Conservation (phyloP, 495 filamentous ascomycete species). For the Pyronema domesticum region DNA sequence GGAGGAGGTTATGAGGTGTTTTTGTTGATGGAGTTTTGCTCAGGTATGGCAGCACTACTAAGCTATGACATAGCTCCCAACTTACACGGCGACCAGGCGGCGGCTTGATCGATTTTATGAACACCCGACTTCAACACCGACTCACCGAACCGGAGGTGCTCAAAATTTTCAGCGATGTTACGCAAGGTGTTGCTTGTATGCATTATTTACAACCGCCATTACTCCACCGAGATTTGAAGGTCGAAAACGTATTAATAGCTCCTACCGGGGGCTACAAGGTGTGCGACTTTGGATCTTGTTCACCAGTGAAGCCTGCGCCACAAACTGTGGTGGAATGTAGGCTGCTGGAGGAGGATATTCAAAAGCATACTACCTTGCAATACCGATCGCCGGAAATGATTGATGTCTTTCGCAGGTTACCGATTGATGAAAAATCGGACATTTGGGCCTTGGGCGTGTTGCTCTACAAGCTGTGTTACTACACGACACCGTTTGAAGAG, state of each 20-base stretch:
- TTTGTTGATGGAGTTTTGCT: slow-evolving; percentile 85
- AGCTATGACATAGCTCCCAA: not conserved
- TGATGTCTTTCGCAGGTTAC: slow-evolving; percentile 87
- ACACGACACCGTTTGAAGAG: slow-evolving; percentile 96
- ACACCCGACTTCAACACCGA: slow-evolving; percentile 87
- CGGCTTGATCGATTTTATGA: slow-evolving; percentile 98
- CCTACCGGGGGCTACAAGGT: slow-evolving; percentile 63
- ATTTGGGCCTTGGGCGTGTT: slow-evolving; percentile 95
- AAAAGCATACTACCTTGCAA: slow-evolving; percentile 90
- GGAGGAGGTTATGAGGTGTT: slow-evolving; percentile 96
- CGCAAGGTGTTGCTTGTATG: slow-evolving; percentile 96
- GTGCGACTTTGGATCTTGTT: slow-evolving; percentile 92
- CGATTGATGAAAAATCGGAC: slow-evolving; percentile 97
- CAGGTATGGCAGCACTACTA: slow-evolving; percentile 27
- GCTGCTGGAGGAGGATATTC: slow-evolving; percentile 88
- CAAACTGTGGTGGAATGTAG: slow-evolving; percentile 71
- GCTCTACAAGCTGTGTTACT: slow-evolving; percentile 96
- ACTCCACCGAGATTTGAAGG: slow-evolving; percentile 87
- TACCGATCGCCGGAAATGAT: slow-evolving; percentile 98
- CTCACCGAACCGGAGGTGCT: slow-evolving; percentile 94
- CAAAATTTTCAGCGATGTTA: slow-evolving; percentile 87
- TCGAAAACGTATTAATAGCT: slow-evolving; percentile 92
- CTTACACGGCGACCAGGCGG: slow-evolving; percentile 42
- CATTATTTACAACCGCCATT: slow-evolving; percentile 92
- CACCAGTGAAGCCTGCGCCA: slow-evolving; percentile 65